These are phyloP conservation scores for Penicillium cosmopolitanum DNA, from an alignment of 495 filamentous ascomycete species.

Conservation along the genomic window DNA sequence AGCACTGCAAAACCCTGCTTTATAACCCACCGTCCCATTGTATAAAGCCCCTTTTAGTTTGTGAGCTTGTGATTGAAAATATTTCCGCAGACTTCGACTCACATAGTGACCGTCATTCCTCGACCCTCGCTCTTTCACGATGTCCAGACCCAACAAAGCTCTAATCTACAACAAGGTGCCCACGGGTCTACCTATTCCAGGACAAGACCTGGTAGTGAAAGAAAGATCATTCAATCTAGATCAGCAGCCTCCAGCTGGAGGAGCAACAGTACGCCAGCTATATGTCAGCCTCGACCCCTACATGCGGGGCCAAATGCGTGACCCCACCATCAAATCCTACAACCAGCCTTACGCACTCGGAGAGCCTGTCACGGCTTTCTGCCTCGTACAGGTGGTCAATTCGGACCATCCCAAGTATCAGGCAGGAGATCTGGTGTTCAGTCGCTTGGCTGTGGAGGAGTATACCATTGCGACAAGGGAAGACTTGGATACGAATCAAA, in stretches of 20 bases:
- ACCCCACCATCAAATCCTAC: conserved; percentile 62
- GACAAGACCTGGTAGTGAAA: conserved; percentile 75
- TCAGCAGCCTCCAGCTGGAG: conserved; percentile 64
- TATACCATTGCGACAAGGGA: conserved; percentile 45
- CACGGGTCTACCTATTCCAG: conserved; percentile 65
- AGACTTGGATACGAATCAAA: conserved; percentile 22
- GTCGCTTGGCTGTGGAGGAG: conserved; percentile 62
- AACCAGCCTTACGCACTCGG: conserved; percentile 57
- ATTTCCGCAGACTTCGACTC: no score
- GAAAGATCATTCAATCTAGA: conserved; percentile 65
- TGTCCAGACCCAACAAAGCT: conserved; percentile 63
- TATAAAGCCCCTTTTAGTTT: no score
- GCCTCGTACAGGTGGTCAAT: conserved; percentile 67
- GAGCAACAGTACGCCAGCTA: conserved; percentile 71
- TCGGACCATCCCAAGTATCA: conserved; percentile 63
- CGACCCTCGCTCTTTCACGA: not conserved
- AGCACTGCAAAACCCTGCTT: not conserved
- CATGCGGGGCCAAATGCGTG: conserved; percentile 70
- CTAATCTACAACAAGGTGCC: conserved; percentile 79
- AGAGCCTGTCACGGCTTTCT: conserved; percentile 58
- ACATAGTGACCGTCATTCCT: no score
- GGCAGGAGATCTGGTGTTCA: conserved; percentile 67
- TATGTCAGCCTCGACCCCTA: conserved; percentile 90
- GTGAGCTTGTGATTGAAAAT: no score
- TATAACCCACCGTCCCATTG: not conserved